Conservation (phyloP, 129 eudicot species). For the Arctium minus region DNA sequence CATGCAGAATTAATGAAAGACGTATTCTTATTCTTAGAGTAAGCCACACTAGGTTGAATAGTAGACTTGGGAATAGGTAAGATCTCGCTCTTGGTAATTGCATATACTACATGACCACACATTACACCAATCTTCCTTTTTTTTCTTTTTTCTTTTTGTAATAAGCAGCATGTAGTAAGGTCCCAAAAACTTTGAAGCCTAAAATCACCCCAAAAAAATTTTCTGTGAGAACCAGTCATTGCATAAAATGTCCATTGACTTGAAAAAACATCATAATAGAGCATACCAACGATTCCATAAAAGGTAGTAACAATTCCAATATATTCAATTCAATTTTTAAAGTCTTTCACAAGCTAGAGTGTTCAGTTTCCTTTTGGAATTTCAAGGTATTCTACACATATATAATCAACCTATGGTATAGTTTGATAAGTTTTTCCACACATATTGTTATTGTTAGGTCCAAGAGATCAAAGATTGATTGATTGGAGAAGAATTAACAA, state of each 20-base stretch:
- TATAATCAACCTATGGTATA: no score
- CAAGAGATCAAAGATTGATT: no score
- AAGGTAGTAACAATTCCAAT: constrained; percentile 69
- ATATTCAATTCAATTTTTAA: no score
- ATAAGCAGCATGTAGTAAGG: constrained; percentile 92
- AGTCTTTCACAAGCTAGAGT: no score
- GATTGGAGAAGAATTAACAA: no score
- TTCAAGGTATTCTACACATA: no score
- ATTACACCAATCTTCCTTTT: constrained; percentile 73
- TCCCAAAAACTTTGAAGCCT: constrained; percentile 96
- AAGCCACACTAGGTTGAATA: constrained; percentile 59
- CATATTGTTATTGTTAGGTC: no score
- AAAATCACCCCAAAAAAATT: constrained; percentile 19
- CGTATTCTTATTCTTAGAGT: constrained; percentile 93
- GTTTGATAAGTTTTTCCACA: no score
- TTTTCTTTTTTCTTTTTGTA: constrained; percentile 43
- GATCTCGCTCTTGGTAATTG: constrained; percentile 72
- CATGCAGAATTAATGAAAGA: constrained; percentile 71
- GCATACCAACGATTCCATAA: constrained; percentile 94
- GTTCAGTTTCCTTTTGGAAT: no score
- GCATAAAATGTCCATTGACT: not conserved
- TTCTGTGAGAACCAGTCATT: constrained; percentile 12
- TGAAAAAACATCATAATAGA: not conserved
- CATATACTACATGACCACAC: constrained; percentile 85
- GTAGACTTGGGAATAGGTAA: constrained; percentile 71